phyloP scores from a whole-genome alignment of 2,329 filamentous ascomycete species.

The Pyrenophora teres region DNA sequence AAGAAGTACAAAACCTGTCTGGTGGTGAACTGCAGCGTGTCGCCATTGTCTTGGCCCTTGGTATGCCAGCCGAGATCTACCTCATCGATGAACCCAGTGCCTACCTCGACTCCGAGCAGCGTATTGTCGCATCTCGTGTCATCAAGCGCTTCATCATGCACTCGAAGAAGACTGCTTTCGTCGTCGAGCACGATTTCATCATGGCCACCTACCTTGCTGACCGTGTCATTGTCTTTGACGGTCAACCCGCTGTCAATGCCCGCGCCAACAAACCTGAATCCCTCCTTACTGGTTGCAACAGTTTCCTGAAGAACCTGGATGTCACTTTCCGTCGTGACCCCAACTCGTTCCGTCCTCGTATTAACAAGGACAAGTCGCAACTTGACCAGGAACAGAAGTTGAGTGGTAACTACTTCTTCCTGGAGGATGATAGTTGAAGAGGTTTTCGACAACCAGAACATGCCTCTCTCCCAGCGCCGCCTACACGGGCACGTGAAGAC shows the following conservation, averaged over 20 bases:
- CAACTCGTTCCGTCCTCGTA: constrained; percentile 92
- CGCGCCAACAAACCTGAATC: constrained; percentile 90
- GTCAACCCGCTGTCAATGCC: constrained; percentile 84
- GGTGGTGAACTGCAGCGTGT: constrained; percentile 99
- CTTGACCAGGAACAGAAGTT: constrained; percentile 98
- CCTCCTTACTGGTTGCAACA: constrained; percentile 92
- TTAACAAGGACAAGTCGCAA: constrained; percentile 96
- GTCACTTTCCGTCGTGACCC: constrained; percentile 99
- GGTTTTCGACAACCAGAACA: constrained; percentile 59
- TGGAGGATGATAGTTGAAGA: constrained; percentile 83
- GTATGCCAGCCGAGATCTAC: constrained; percentile 95
- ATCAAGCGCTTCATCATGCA: constrained; percentile 99
- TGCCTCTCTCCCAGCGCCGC: constrained; percentile 40
- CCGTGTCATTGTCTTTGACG: constrained; percentile 98
- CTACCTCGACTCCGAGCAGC: constrained; percentile 98
- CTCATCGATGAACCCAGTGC: constrained; percentile 86
- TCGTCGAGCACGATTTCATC: constrained; percentile 99
- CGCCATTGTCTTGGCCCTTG: constrained; percentile 94
- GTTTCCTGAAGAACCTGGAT: constrained; percentile 93
- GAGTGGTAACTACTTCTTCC: constrained; percentile 94
- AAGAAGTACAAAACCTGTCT: constrained; percentile 98
- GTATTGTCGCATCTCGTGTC: constrained; percentile 94
- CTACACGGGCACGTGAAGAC: constrained; percentile 49
- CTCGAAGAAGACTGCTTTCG: constrained; percentile 98
- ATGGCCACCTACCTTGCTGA: constrained; percentile 87